Base-by-base conservation (phyloP, 2,329 filamentous ascomycete species). In the Cladophialophora chaetospira region DNA sequence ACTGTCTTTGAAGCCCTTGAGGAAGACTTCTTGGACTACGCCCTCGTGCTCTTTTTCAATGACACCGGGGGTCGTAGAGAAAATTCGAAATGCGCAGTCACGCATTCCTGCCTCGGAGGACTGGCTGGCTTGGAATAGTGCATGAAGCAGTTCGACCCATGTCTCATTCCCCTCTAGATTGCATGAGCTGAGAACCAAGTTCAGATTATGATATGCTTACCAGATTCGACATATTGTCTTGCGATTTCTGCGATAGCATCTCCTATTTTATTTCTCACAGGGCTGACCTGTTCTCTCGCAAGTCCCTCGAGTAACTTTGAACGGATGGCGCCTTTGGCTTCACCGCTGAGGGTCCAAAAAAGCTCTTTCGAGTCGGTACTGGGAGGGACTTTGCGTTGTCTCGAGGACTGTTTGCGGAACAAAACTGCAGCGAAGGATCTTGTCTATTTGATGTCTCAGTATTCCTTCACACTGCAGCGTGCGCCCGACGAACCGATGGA, bases 191-290 rank as follows among this genome's bases (percentile, higher is more conserved):
- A 58, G 28, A 29, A 33, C 11, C 21, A n/a, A 56, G 38, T 4
- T 6, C n/a, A 35, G 23, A 15, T 25, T 10, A 35, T 23, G 26
- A 17, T 15, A 23, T 15, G 33, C 86, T 72, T 81, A 96, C 91
- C 87, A 69, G 88, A 91, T 68, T 97, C 94, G 42, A 89, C 88
- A 75, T 97, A 97, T 77, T 99, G 91, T 68, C 94, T 86, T 42
- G 93, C 94, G 59, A 99, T 82, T 75, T 99, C 94, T 21, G 94
- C 94, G 61, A 97, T 89, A n/a, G 93, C 91, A 75, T 99, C 94
- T 67, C 92, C 94, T 70, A 97, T 89, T 75, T 99, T 99, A 77
- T 96, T 94, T 68, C 94, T 83, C 44, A 96, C 89, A 35, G 83
- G 79, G 60, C 86, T 82, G 61, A 88, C 83, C 19, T 83, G 78